Evolutionary conservation across 2,329 filamentous ascomycete species (phyloP).

Genomic region (Lasiodiplodia citricola): DNA sequence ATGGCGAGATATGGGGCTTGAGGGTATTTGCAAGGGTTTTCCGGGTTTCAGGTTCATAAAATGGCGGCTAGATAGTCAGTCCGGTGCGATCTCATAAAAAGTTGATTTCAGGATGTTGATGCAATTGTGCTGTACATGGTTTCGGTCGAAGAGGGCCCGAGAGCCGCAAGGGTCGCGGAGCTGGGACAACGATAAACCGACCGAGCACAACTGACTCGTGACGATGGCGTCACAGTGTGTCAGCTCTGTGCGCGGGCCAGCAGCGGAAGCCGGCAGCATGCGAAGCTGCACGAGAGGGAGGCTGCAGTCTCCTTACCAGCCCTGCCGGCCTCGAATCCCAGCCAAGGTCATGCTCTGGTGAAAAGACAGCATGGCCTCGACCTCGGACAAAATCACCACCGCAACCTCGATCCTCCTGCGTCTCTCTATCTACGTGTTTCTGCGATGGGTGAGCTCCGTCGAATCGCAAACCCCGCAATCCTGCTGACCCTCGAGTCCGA

Average conservation of each 20-base stretch:
- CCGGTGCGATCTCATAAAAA: background rate
- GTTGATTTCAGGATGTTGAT: too few relatives aligned
- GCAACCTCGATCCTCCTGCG: slow-evolving; percentile 58
- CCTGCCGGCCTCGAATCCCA: background rate
- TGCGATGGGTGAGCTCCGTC: slow-evolving; percentile 62
- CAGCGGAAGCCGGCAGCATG: background rate
- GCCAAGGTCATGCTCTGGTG: slow-evolving; percentile 18
- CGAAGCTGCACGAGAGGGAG: slow-evolving; percentile 9
- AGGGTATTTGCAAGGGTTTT: background rate
- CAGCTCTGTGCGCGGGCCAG: slow-evolving; percentile 9
- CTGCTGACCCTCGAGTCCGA: slow-evolving; percentile 9
- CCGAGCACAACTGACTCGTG: background rate
- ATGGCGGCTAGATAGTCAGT: background rate
- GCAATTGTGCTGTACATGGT: too few relatives aligned
- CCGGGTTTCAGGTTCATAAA: background rate
- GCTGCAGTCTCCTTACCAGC: background rate
- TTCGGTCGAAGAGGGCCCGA: background rate
- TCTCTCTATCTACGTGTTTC: slow-evolving; percentile 60
- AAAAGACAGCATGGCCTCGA: slow-evolving; percentile 38
- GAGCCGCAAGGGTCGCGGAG: background rate
- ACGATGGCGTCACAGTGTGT: slow-evolving; percentile 11
- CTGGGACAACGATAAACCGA: slow-evolving; percentile 5
- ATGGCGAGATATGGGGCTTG: too few relatives aligned
- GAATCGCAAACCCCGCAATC: slow-evolving; percentile 9
- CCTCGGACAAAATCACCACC: slow-evolving; percentile 42